Evolutionary conservation across 2,329 filamentous ascomycete genomes (phyloP).

Genomic region (Setomelanomma holmii): DNA sequence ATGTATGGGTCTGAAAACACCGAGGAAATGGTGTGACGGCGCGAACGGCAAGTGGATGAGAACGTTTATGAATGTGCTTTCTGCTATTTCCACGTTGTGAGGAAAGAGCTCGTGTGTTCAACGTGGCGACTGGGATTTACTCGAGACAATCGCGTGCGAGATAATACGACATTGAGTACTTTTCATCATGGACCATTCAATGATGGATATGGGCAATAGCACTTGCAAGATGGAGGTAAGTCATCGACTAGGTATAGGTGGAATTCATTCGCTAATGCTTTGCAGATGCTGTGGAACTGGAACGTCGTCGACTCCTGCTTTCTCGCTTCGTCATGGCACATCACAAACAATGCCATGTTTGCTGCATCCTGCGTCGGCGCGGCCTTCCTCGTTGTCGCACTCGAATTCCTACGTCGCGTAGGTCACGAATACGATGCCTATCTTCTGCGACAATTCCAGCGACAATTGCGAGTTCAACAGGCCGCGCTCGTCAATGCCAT

Average conservation of each 20-base stretch:
- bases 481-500: slow-evolving; percentile 23
- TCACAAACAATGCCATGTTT: slow-evolving; percentile 74
- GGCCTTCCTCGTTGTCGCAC: slow-evolving; percentile 72
- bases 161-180: slow-evolving; percentile 6
- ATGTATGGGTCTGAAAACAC: background rate
- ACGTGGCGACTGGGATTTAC: background rate
- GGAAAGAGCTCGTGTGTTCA: too few species aligned
- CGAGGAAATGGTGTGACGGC: background rate
- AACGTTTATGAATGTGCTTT: background rate
- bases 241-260: too few species aligned
- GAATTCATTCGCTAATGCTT: background rate
- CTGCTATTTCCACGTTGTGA: too few species aligned
- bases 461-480: slow-evolving; percentile 36
- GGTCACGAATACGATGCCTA: slow-evolving; percentile 76
- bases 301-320: slow-evolving; percentile 75
- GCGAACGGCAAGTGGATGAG: background rate
- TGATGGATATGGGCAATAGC: slow-evolving; percentile 23
- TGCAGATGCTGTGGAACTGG: slow-evolving; percentile 82
- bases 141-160: background rate
- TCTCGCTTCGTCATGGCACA: slow-evolving; percentile 72
- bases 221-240: slow-evolving; percentile 51
- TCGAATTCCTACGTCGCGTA: slow-evolving; percentile 75
- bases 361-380: slow-evolving; percentile 82
- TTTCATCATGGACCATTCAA: slow-evolving; percentile 16
- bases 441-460: slow-evolving; percentile 63